phyloP scores from a whole-genome alignment of 495 filamentous ascomycete species.

The Penicillium nucicola region DNA sequence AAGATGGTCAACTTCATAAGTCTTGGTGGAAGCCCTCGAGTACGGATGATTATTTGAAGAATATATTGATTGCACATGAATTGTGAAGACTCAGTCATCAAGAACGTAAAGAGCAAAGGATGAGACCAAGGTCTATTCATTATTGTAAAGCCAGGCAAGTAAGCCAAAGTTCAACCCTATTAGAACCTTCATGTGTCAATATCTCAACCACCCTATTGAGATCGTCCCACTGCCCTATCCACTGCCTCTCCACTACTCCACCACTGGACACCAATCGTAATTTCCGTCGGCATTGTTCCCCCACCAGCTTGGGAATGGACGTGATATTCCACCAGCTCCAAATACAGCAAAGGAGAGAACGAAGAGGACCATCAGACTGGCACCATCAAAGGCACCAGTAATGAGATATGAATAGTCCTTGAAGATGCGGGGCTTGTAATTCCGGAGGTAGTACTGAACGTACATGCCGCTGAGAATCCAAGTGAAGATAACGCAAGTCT shows the following conservation, averaged over 20 bases:
- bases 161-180: too few relatives aligned
- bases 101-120: too few relatives aligned
- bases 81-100: too few relatives aligned
- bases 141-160: too few relatives aligned
- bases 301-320: conserved; percentile 45
- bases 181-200: too few relatives aligned
- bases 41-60: too few relatives aligned
- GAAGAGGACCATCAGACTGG: conserved; percentile 48
- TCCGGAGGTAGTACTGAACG: conserved; percentile 51
- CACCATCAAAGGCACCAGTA: conserved; percentile 55
- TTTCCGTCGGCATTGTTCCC: conserved; percentile 40
- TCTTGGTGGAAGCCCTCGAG: too few relatives aligned
- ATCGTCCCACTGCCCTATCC: neutral
- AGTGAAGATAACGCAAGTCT: conserved; percentile 36
- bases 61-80: too few relatives aligned
- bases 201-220: neutral
- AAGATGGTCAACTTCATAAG: too few relatives aligned
- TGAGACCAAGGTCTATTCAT: too few relatives aligned
- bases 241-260: neutral
- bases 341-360: conserved; percentile 59
- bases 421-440: conserved; percentile 47
- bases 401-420: conserved; percentile 58
- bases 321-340: conserved; percentile 37
- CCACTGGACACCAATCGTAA: conserved; percentile 15
- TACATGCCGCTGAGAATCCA: conserved; percentile 42